Conservation (phyloP, 495 filamentous ascomycete species). For the Polyplosphaeria fusca region DNA sequence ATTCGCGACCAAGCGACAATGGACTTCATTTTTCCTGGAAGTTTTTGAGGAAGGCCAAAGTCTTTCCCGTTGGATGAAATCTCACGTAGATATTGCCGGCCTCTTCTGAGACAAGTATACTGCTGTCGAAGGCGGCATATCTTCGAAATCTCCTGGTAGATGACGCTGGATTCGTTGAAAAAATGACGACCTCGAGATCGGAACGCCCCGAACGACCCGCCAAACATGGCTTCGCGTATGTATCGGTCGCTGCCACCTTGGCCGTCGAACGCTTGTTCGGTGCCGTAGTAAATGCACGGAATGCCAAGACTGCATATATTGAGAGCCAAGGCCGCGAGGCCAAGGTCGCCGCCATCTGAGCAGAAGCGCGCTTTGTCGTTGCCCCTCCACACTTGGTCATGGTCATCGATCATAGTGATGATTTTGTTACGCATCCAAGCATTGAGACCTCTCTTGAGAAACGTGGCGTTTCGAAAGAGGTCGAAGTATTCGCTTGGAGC, state of each 20-base stretch:
- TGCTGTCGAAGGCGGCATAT: conserved; percentile 13
- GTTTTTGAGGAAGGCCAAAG: conserved; percentile 20
- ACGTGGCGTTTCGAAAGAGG: conserved; percentile 30
- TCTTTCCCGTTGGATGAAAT: conserved; percentile 25
- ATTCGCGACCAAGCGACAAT: conserved; percentile 35
- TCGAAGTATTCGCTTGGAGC: conserved; percentile 30
- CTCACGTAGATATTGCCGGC: conserved; percentile 32
- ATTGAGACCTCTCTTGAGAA: conserved; percentile 20
- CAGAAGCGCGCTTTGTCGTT: conserved; percentile 29
- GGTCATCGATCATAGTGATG: conserved; percentile 37
- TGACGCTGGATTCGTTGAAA: conserved; percentile 23
- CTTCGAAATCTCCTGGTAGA: conserved; percentile 20
- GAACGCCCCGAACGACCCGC: conserved; percentile 33
- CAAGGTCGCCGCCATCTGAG: conserved; percentile 6
- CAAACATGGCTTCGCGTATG: conserved; percentile 35
- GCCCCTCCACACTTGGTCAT: conserved; percentile 32
- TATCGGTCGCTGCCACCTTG: conserved; percentile 26
- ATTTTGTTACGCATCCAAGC: conserved; percentile 33
- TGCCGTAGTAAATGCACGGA: conserved; percentile 38
- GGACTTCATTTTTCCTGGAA: conserved; percentile 8
- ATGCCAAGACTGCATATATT: conserved; percentile 35
- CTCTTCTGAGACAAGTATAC: conserved; percentile 12
- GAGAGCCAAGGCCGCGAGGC: conserved; percentile 25
- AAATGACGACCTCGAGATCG: conserved; percentile 26
- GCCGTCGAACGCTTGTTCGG: conserved; percentile 33